Percentiles rank a stretch among this genome's conserved stretches.
Evolutionary conservation across 1,284 basidiomycete genomes (phyloP).

Genomic region (Ganoderma lingzhi): DNA sequence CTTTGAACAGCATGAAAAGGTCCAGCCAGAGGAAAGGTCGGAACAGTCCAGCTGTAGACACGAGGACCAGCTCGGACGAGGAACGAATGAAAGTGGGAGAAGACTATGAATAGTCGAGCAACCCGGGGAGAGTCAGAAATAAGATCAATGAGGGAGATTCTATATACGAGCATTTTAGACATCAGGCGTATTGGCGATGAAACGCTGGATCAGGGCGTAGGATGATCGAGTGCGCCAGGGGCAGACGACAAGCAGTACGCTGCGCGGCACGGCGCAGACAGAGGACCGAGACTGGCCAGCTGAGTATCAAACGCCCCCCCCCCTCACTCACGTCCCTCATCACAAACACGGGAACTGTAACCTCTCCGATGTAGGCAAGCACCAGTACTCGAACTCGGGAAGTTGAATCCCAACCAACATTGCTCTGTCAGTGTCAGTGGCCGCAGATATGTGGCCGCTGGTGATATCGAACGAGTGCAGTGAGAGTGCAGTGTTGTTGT

Average conservation of each 20-base stretch:
- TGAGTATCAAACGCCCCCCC: background rate
- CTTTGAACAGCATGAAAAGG: conserved; percentile 28
- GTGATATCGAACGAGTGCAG: background rate
- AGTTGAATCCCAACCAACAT: background rate
- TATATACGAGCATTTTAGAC: conserved; percentile 4
- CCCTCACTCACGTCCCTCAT: background rate
- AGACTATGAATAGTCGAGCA: conserved; percentile 7
- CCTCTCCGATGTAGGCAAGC: background rate
- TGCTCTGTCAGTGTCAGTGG: background rate
- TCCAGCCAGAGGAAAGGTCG: conserved; percentile 25
- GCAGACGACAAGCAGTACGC: conserved; percentile 3
- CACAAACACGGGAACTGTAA: background rate
- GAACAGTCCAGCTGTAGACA: conserved; percentile 32
- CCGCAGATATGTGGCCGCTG: background rate
- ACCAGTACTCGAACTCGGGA: background rate
- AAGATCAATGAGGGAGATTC: conserved; percentile 12
- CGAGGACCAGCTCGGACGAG: conserved; percentile 32
- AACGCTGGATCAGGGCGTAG: conserved; percentile 17
- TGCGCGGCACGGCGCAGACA: conserved; percentile 1
- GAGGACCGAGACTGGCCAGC: background rate
- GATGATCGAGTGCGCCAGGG: conserved; percentile 17
- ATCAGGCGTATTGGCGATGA: conserved; percentile 22
- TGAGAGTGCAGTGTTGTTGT: background rate
- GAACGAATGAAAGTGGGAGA: conserved; percentile 24
- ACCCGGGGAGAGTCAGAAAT: conserved; percentile 11